Evolutionary conservation across 2,329 filamentous ascomycete species (phyloP).

Genomic region (Ophiostoma triangulosporum): DNA sequence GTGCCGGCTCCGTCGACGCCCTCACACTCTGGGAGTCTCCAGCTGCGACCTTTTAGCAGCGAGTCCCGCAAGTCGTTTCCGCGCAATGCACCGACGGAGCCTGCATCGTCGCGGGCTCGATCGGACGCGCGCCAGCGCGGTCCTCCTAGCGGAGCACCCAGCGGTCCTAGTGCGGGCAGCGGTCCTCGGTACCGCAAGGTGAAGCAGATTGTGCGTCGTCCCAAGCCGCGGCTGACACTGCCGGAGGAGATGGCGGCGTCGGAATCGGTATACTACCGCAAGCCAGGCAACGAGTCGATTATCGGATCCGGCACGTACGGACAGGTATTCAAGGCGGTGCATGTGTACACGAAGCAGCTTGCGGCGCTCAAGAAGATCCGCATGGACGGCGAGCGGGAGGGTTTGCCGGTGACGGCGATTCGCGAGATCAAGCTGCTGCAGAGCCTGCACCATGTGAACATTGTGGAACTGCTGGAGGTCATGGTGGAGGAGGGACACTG

Average conservation of each 20-base stretch:
- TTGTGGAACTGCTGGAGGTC: constrained; percentile 74
- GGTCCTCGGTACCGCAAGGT: constrained; percentile 39
- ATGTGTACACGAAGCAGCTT: constrained; percentile 75
- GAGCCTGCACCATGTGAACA: constrained; percentile 66
- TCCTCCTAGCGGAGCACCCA: constrained; percentile 11
- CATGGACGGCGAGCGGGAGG: constrained; percentile 86
- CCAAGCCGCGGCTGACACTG: constrained; percentile 59
- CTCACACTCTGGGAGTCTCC: constrained; percentile 3
- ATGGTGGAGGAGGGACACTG: constrained; percentile 99
- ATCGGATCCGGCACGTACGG: constrained; percentile 92
- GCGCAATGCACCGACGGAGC: constrained; percentile 37
- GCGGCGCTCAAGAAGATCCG: constrained; percentile 84
- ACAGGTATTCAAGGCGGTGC: constrained; percentile 86
- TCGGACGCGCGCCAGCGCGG: constrained; percentile 13
- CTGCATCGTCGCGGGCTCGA: constrained; percentile 31
- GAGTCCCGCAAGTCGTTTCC: constrained; percentile 29
- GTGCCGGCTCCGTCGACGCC: constrained; percentile 18
- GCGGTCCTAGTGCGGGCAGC: constrained; percentile 17
- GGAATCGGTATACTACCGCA: constrained; percentile 85
- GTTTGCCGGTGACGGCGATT: constrained; percentile 81
- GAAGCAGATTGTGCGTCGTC: constrained; percentile 54
- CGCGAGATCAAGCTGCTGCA: constrained; percentile 88
- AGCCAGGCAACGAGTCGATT: constrained; percentile 94
- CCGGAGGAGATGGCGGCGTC: constrained; percentile 60
- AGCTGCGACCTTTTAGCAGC: constrained; percentile 12